A percentile compares a stretch with the other conserved stretches of the same genome.
These are phyloP conservation scores for Aureobasidium sp. DNA, from an alignment of 2,329 filamentous ascomycete genomes.

Conservation along the genomic window DNA sequence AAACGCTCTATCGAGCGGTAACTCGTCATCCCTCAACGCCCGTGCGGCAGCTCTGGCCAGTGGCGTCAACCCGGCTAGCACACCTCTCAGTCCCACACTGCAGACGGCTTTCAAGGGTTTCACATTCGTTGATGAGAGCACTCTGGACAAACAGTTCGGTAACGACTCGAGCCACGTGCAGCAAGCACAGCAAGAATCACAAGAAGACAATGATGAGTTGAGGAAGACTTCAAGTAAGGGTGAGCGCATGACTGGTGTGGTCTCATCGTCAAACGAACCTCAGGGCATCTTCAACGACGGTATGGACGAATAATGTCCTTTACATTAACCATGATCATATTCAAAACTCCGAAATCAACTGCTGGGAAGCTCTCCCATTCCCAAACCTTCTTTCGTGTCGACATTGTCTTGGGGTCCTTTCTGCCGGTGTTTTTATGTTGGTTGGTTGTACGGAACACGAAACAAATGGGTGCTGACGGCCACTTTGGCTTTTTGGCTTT, in stretches of 20 bases:
- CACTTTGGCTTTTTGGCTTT: background rate
- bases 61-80: conserved; percentile 75
- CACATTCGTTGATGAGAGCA: conserved; percentile 97
- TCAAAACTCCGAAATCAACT: background rate
- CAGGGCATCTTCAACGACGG: conserved; percentile 40
- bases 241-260: conserved; percentile 46
- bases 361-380: background rate
- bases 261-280: conserved; percentile 35
- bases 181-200: conserved; percentile 26
- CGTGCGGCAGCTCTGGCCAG: conserved; percentile 78
- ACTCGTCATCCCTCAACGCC: conserved; percentile 78
- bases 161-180: conserved; percentile 24
- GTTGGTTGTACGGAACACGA: conserved; percentile 7
- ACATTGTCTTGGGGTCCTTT: conserved; percentile 2
- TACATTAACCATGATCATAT: background rate
- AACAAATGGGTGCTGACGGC: background rate
- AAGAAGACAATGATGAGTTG: conserved; percentile 26
- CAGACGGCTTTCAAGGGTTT: conserved; percentile 98
- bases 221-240: conserved; percentile 30
- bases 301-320: conserved; percentile 29
- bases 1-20: conserved; percentile 79
- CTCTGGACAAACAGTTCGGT: conserved; percentile 48
- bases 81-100: conserved; percentile 86
- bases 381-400: background rate
- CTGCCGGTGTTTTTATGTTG: conserved; percentile 7